A percentile compares a stretch with the other conserved stretches of the same genome.
Conservation (phyloP, 108 stramenopile species). For the Fistulifera pelliculosa region DNA sequence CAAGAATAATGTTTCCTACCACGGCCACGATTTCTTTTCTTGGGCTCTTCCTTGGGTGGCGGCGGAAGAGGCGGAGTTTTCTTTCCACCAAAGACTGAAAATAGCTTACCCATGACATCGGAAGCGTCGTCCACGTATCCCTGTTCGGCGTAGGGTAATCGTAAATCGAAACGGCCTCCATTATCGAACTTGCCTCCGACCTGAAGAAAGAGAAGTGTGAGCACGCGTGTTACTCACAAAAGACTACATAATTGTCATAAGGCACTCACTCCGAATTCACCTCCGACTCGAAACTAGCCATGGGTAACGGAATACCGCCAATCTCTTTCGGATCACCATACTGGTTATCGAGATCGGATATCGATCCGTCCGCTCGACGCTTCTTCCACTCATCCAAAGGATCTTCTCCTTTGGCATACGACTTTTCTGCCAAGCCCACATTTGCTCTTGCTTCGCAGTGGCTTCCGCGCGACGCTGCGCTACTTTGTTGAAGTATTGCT, state of each 20-base stretch:
- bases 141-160: slow-evolving; percentile 92
- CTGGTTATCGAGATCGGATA: slow-evolving; percentile 77
- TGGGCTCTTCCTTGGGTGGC: slow-evolving; percentile 10
- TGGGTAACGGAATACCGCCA: slow-evolving; percentile 82
- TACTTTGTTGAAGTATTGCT: slow-evolving; percentile 67
- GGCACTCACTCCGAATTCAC: slow-evolving; percentile 78
- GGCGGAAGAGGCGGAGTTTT: slow-evolving; percentile 24
- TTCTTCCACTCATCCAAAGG: slow-evolving; percentile 84
- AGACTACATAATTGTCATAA: background rate
- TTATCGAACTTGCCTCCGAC: slow-evolving; percentile 86
- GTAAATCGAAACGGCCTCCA: slow-evolving; percentile 90
- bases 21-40: slow-evolving; percentile 33
- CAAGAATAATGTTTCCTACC: no score
- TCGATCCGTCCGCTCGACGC: slow-evolving; percentile 57
- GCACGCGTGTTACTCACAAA: background rate
- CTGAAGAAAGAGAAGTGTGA: background rate
- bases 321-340: slow-evolving; percentile 75
- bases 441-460: slow-evolving; percentile 56
- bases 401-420: slow-evolving; percentile 74
- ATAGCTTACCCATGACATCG: slow-evolving; percentile 47
- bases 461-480: slow-evolving; percentile 63
- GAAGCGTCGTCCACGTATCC: slow-evolving; percentile 86
- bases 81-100: slow-evolving; percentile 58
- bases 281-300: slow-evolving; percentile 84
- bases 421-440: slow-evolving; percentile 87